Percentiles rank a stretch among this genome's conserved stretches.
phyloP scores from a whole-genome alignment of 108 stramenopile species.

The Skeletonema costatum region DNA sequence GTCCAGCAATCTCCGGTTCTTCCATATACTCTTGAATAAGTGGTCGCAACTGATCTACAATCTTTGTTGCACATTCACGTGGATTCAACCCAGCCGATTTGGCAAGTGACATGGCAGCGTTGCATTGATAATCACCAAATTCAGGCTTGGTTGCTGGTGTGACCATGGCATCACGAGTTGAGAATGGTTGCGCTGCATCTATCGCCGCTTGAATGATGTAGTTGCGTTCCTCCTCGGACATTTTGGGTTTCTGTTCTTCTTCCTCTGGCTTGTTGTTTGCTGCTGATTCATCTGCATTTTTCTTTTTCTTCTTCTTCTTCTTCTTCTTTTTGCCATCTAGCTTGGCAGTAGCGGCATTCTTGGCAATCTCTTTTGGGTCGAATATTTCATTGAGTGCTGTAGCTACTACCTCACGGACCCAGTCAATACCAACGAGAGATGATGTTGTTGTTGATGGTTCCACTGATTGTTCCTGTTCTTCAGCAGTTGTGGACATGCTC shows the following conservation, averaged over 20 bases:
- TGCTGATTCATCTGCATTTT: conserved; percentile 7
- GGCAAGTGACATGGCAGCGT: conserved; percentile 78
- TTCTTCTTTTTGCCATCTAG: conserved; percentile 64
- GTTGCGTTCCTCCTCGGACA: conserved; percentile 68
- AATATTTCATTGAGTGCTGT: conserved; percentile 72
- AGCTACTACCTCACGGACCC: conserved; percentile 65
- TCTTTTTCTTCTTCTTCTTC: conserved; percentile 69
- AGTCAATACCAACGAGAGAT: conserved; percentile 59
- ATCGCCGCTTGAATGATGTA: conserved; percentile 62
- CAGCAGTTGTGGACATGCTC: conserved; percentile 1
- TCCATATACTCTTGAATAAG: conserved; percentile 69
- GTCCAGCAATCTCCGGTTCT: conserved; percentile 89
- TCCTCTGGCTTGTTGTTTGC: neutral
- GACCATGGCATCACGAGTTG: conserved; percentile 70
- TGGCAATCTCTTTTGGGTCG: conserved; percentile 76
- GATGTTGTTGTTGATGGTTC: neutral
- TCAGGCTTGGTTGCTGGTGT: conserved; percentile 80
- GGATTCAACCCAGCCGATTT: conserved; percentile 54
- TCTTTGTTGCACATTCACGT: conserved; percentile 71
- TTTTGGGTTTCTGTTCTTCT: conserved; percentile 25
- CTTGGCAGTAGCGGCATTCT: conserved; percentile 69
- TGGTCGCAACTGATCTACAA: conserved; percentile 70
- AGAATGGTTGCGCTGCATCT: conserved; percentile 64
- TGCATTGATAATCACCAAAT: conserved; percentile 97
- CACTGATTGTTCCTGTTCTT: neutral